Evolutionary conservation across 371 early-diverging fungal genomes (phyloP), one percentile per base, ranked within the genome.

Genomic region (Blastocladiella emersonii): DNA sequence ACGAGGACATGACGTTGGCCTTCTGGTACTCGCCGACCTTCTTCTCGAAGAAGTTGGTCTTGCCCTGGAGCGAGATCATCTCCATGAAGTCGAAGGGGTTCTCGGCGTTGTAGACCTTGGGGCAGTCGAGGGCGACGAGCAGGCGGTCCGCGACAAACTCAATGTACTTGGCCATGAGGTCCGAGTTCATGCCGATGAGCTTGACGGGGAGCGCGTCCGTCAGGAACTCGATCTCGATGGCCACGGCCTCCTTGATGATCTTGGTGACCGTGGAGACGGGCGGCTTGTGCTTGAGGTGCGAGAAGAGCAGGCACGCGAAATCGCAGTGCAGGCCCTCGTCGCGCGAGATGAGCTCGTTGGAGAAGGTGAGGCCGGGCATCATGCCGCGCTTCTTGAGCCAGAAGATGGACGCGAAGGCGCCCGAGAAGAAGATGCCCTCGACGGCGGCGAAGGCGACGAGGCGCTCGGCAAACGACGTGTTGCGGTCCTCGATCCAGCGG

Each of bases 61-160:
- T 99, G 69, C 99, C 99, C 76, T 95, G 95, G 66, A 99, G 80
- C 36, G 95, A 94, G 72, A 99, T 98, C 81, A 98, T 78, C 72
- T 99, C 99, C 99, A 99, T 99, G 70, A 99, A 99, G 74, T 98
- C 98, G 69, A 99, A 99, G 56, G 99, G 99, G 73, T 99, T 99
- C 68, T 86, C 78, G 4, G 81, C 84, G 48, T 90, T 85, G 82
- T 91, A 99, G 66, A 83, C 71, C 80, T 98, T 98, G 56, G 75
- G 71, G 63, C 85, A 83, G 34, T 94, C 96, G 37, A 99, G 83
- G n/a, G 91, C 86, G 30, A 94, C 89, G 59, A 99, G 75, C 39
- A 99, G 78, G 62, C 96, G 81, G 72, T 99, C 98, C 21, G 99
- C 99, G 3, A 99, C 99, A 79, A 98, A 99, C 78, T 98, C 98